Percentiles rank a stretch among this genome's conserved stretches.
Evolutionary conservation across 257 asterid genomes (phyloP).

Genomic region (Primulina huaijiensis): DNA sequence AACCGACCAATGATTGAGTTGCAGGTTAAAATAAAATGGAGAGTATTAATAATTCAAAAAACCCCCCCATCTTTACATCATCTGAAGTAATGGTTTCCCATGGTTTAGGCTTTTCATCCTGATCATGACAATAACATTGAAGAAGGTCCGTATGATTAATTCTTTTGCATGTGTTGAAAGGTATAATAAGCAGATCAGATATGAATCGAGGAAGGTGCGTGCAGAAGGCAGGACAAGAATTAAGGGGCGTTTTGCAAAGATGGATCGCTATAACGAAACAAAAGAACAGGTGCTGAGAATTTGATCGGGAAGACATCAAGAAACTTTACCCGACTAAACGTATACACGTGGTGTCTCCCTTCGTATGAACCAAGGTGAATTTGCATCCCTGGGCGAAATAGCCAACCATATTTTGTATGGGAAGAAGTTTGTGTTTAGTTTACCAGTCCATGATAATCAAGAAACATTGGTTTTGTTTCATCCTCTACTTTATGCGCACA

Average conservation of each 20-base stretch:
- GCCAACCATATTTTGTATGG: background rate
- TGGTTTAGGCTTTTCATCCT: background rate
- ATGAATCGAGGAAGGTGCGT: slow-evolving; percentile 80
- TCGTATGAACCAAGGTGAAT: no score
- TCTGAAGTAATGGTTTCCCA: background rate
- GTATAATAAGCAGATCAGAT: slow-evolving; percentile 85
- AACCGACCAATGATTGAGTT: background rate
- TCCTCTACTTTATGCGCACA: no score
- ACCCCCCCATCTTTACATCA: background rate
- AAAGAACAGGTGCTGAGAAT: background rate
- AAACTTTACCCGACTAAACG: slow-evolving; percentile 1
- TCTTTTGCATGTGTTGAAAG: slow-evolving; percentile 33
- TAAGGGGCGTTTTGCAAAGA: slow-evolving; percentile 95
- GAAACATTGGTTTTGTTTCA: background rate
- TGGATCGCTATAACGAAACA: slow-evolving; percentile 35
- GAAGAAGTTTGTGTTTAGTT: background rate
- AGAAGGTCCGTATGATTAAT: background rate
- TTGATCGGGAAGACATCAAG: background rate
- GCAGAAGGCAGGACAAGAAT: slow-evolving; percentile 85
- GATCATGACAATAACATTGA: background rate
- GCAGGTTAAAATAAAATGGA: background rate
- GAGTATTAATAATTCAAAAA: background rate
- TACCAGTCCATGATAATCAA: background rate
- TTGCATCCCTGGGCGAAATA: no score
- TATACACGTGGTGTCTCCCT: no score